Evolutionary conservation across 768 basidiomycete species (phyloP).

Genomic region (Pleurotus salmoneostramineus): DNA sequence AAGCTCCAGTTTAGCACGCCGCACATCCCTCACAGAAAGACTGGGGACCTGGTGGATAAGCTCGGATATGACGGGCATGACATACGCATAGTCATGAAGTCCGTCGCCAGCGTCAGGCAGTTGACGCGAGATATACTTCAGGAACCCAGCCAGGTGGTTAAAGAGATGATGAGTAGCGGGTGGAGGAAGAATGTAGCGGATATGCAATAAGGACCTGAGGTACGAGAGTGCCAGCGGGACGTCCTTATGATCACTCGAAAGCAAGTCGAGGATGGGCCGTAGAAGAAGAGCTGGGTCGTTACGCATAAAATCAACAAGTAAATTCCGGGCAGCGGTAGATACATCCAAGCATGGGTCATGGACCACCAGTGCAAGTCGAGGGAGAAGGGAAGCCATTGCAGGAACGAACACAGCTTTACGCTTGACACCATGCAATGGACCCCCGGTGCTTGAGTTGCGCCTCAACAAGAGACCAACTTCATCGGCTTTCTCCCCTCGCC

Average conservation of each 20-base stretch:
- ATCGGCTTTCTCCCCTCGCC: slow-evolving; percentile 19
- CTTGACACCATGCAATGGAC: slow-evolving; percentile 41
- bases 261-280: slow-evolving; percentile 56
- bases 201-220: slow-evolving; percentile 55
- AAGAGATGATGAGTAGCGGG: slow-evolving; percentile 62
- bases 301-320: slow-evolving; percentile 64
- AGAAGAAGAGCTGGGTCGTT: slow-evolving; percentile 70
- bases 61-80: slow-evolving; percentile 54
- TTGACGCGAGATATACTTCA: slow-evolving; percentile 51
- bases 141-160: slow-evolving; percentile 66
- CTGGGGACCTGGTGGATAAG: slow-evolving; percentile 65
- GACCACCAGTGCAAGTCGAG: slow-evolving; percentile 46
- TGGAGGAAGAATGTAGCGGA: slow-evolving; percentile 55
- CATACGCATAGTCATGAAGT: slow-evolving; percentile 49
- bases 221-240: slow-evolving; percentile 44
- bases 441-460: slow-evolving; percentile 54
- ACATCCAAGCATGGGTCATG: slow-evolving; percentile 51
- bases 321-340: slow-evolving; percentile 51
- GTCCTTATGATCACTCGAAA: slow-evolving; percentile 48
- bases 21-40: slow-evolving; percentile 67
- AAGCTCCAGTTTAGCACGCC: slow-evolving; percentile 66
- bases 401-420: slow-evolving; percentile 68
- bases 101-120: slow-evolving; percentile 32
- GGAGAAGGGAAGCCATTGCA: slow-evolving; percentile 50
- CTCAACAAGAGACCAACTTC: slow-evolving; percentile 34